Evolutionary conservation across 352 stramenopile genomes (phyloP).

Genomic region (Synura sp.): DNA sequence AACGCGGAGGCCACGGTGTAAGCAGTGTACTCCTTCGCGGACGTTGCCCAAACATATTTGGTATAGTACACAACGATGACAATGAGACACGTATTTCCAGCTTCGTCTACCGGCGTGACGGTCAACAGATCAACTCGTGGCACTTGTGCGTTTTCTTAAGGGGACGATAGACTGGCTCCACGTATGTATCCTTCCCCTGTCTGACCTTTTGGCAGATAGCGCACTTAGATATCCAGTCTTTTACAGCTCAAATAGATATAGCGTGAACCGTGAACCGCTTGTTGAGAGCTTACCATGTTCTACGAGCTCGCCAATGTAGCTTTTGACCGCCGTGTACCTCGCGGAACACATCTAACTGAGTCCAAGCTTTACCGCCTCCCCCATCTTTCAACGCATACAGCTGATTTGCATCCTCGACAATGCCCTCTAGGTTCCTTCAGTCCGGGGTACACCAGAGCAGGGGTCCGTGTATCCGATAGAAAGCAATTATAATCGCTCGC

Average conservation of each 20-base stretch:
- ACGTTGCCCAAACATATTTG: background rate
- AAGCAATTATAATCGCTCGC: background rate
- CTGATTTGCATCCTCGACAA: background rate
- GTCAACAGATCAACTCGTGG: background rate
- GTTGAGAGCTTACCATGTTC: background rate
- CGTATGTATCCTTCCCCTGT: background rate
- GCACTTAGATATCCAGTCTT: background rate
- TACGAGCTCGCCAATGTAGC: background rate
- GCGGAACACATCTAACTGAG: too few relatives aligned
- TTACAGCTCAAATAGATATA: background rate
- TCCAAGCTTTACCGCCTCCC: background rate
- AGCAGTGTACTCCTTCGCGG: background rate
- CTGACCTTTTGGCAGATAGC: conserved; percentile 5
- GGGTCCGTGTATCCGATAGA: background rate
- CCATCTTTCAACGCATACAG: background rate
- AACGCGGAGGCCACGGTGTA: background rate
- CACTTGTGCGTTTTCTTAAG: too few relatives aligned
- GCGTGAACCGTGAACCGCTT: background rate
- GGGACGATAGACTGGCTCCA: background rate
- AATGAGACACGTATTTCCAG: background rate
- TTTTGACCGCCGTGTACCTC: conserved; percentile 7
- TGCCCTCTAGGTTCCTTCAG: too few relatives aligned
- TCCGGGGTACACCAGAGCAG: too few relatives aligned
- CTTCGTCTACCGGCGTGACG: background rate
- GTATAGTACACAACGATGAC: background rate